Conservation (phyloP, 2,329 filamentous ascomycete genomes). For the Penicillium expansum region DNA sequence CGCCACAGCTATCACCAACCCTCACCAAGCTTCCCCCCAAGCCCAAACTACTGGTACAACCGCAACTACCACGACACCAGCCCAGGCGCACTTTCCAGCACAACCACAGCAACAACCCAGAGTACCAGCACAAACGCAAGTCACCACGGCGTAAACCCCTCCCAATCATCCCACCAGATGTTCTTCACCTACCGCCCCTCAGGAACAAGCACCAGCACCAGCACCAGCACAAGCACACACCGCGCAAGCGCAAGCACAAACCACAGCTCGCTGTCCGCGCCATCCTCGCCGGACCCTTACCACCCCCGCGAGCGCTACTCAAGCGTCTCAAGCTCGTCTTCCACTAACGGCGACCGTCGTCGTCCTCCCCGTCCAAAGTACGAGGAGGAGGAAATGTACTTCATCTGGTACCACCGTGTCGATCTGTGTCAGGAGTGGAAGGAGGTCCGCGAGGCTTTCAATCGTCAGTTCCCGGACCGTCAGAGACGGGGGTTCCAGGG, state of each 20-base stretch:
- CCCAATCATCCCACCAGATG: not conserved
- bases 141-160: not conserved
- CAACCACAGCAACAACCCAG: constrained; percentile 18
- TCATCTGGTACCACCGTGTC: constrained; percentile 51
- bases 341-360: constrained; percentile 36
- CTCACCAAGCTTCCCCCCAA: constrained; percentile 32
- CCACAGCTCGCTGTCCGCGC: not conserved
- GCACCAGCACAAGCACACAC: not conserved
- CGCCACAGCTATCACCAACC: constrained; percentile 18
- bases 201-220: no score
- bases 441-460: constrained; percentile 45
- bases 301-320: constrained; percentile 39
- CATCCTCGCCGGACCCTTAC: constrained; percentile 38
- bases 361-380: constrained; percentile 48
- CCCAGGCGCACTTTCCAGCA: constrained; percentile 11
- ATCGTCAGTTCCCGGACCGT: constrained; percentile 42
- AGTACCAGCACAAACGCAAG: constrained; percentile 11
- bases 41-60: constrained; percentile 30
- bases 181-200: constrained; percentile 2
- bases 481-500: constrained; percentile 45
- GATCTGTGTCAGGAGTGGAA: constrained; percentile 49
- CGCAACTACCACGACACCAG: constrained; percentile 24
- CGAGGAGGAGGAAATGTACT: constrained; percentile 48
- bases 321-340: constrained; percentile 43
- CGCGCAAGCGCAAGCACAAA: constrained; percentile 12